phyloP scores from a whole-genome alignment of 2,329 filamentous ascomycete genomes.

The Phialocephala subalpina region DNA sequence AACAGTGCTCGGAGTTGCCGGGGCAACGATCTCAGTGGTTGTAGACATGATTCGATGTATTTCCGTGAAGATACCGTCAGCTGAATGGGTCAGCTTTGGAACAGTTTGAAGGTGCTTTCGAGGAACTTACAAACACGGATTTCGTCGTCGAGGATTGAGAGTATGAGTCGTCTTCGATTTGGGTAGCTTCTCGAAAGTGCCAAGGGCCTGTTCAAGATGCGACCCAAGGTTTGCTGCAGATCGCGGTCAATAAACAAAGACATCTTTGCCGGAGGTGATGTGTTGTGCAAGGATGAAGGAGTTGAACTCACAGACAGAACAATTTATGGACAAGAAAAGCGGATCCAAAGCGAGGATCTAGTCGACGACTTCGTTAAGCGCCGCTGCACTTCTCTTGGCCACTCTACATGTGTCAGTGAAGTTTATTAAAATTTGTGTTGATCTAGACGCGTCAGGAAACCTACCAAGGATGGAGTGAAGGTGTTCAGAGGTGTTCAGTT shows the following conservation, averaged over 20 bases:
- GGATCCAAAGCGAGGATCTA: background rate
- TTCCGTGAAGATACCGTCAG: background rate
- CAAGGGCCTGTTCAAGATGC: background rate
- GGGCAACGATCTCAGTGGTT: background rate
- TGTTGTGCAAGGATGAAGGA: background rate
- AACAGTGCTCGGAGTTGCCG: background rate
- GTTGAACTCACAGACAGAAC: background rate
- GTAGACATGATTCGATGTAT: background rate
- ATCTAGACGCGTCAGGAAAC: background rate
- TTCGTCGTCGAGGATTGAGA: background rate
- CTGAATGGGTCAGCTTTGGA: background rate
- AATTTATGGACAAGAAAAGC: conserved; percentile 9
- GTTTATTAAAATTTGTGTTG: no score
- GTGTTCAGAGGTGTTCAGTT: background rate
- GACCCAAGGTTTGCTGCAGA: background rate
- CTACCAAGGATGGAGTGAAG: background rate
- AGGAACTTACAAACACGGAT: background rate
- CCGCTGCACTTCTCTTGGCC: no score
- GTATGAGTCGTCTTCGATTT: background rate
- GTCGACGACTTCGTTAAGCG: background rate
- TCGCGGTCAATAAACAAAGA: background rate
- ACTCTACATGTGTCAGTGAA: no score
- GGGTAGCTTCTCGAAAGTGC: background rate
- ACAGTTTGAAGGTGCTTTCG: background rate
- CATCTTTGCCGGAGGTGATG: background rate